A percentile compares a stretch with the other conserved stretches of the same genome.
phyloP scores from a whole-genome alignment of 2,329 filamentous ascomycete species.

The Fusarium algeriense region DNA sequence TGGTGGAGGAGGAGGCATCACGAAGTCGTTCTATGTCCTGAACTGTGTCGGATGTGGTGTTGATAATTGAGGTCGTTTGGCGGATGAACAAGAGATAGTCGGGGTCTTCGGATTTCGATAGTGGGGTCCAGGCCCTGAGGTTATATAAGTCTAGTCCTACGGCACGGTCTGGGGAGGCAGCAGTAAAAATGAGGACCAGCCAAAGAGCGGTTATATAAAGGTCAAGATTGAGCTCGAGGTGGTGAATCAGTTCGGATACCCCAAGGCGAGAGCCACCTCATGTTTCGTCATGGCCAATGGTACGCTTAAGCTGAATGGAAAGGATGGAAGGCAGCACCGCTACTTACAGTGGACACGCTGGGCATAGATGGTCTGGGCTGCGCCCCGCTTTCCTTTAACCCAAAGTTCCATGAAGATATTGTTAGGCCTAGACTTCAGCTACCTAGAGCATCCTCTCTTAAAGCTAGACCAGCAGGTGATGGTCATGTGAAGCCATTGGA shows the following conservation, averaged over 20 bases:
- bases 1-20: conserved; percentile 70
- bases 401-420: conserved; percentile 14
- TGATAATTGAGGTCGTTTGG: conserved; percentile 31
- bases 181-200: conserved; percentile 2
- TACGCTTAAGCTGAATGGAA: conserved; percentile 42
- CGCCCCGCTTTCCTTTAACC: conserved; percentile 39
- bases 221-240: conserved; percentile 23
- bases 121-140: conserved; percentile 17
- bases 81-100: conserved; percentile 21
- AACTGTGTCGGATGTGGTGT: conserved; percentile 18
- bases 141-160: conserved; percentile 9
- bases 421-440: too few species aligned
- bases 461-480: not conserved
- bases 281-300: conserved; percentile 47
- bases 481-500: not conserved
- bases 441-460: not conserved
- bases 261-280: conserved; percentile 33
- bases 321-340: conserved; percentile 43
- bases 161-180: not conserved
- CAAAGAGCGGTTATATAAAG: conserved; percentile 14
- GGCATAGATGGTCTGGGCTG: conserved; percentile 8
- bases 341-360: conserved; percentile 37
- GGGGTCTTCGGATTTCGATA: conserved; percentile 29
- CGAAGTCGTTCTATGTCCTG: conserved; percentile 12
- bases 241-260: conserved; percentile 31